These are phyloP conservation scores for Pseudopyrenochaeta lycopersici DNA, from an alignment of 2,329 filamentous ascomycete species.

Conservation along the genomic window DNA sequence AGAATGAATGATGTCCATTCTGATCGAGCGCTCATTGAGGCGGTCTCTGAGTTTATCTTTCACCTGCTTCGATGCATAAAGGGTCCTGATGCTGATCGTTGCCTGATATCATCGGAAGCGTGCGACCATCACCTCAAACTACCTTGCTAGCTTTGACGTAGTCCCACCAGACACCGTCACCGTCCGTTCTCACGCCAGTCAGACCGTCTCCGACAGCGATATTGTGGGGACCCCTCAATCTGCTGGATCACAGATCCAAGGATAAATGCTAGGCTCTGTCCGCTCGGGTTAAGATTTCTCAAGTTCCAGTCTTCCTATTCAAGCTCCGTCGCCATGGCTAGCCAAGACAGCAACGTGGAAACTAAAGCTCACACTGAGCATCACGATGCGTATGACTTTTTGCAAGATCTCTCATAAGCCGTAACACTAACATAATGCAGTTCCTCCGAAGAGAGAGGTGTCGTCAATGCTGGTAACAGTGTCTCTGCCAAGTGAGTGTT, in stretches of 20 bases:
- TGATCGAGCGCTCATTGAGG: neutral
- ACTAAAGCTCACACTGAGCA: constrained; percentile 17
- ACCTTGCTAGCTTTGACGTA: neutral
- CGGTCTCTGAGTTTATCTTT: neutral
- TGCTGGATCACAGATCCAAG: neutral
- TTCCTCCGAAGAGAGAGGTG: constrained; percentile 13
- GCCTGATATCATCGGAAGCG: neutral
- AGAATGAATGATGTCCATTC: neutral
- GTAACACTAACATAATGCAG: constrained; percentile 9
- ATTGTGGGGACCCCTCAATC: neutral
- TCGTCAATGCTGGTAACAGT: constrained; percentile 8
- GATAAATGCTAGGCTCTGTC: neutral
- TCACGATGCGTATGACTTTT: constrained; percentile 16
- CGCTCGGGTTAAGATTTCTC: neutral
- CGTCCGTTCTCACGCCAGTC: neutral
- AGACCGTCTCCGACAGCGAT: neutral
- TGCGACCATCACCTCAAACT: neutral
- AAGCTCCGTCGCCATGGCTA: constrained; percentile 15
- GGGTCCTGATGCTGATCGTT: neutral
- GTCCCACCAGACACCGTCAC: neutral
- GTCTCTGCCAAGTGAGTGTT: constrained; percentile 13
- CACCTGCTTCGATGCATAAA: neutral
- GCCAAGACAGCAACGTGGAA: neutral
- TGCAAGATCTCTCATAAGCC: neutral
- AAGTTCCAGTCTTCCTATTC: neutral